These are phyloP conservation scores for Pythium volutum DNA, from an alignment of 352 stramenopile species.

Conservation along the genomic window DNA sequence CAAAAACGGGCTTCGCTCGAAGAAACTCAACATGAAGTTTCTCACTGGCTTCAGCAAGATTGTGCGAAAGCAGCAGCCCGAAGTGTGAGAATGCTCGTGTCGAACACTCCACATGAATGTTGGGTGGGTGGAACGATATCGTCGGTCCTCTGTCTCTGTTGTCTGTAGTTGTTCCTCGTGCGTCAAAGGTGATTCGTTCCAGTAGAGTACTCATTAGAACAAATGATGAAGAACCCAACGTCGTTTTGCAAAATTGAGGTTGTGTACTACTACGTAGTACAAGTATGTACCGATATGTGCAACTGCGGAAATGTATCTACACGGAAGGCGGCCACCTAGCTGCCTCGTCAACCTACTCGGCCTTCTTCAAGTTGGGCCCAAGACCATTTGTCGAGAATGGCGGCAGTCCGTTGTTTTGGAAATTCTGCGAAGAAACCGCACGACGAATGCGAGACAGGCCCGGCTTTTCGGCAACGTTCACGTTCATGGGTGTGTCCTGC, in stretches of 20 bases:
- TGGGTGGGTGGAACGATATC: neutral
- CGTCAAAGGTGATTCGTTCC: neutral
- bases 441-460: slow-evolving; percentile 22
- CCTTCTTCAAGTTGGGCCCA: slow-evolving; percentile 11
- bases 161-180: neutral
- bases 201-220: neutral
- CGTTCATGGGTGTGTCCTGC: neutral
- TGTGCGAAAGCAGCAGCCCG: slow-evolving; percentile 28
- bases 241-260: slow-evolving; percentile 3
- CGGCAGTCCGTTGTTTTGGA: slow-evolving; percentile 26
- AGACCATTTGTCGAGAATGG: slow-evolving; percentile 22
- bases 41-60: slow-evolving; percentile 39
- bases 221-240: neutral
- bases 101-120: too few relatives aligned
- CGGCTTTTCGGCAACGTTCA: neutral
- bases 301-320: neutral
- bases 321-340: too few relatives aligned
- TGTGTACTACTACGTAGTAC: neutral
- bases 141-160: neutral
- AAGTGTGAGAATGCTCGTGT: neutral
- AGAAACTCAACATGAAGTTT: slow-evolving; percentile 85
- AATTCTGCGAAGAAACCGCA: slow-evolving; percentile 26
- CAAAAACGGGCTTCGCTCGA: slow-evolving; percentile 55
- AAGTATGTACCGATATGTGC: too few relatives aligned
- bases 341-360: neutral